A percentile compares a stretch with the other conserved stretches of the same genome.
These are phyloP conservation scores for Candida tetrigidarum DNA, from an alignment of 1,139 yeast genomes.

Conservation along the genomic window DNA sequence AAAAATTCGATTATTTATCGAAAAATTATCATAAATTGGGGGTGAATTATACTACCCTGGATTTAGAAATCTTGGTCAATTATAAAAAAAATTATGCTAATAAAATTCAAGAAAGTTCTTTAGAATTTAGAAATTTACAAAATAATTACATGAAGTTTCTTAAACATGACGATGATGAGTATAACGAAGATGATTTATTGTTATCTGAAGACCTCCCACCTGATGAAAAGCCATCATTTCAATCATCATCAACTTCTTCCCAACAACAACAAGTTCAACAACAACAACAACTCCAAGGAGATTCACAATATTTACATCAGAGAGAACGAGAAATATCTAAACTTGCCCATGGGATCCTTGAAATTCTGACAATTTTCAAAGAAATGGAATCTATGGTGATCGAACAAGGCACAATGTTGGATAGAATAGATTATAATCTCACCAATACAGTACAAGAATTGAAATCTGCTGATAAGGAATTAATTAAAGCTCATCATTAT, in stretches of 20 bases:
- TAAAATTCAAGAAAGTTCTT: constrained; percentile 77
- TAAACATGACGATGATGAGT: constrained; percentile 69
- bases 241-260: too few relatives aligned
- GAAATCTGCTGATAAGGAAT: constrained; percentile 76
- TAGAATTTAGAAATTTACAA: constrained; percentile 83
- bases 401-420: constrained; percentile 94
- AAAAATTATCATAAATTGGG: constrained; percentile 38
- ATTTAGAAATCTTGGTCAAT: constrained; percentile 71
- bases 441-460: constrained; percentile 78
- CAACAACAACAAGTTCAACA: constrained; percentile 33
- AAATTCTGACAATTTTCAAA: constrained; percentile 88
- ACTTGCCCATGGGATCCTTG: constrained; percentile 92
- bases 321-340: constrained; percentile 89
- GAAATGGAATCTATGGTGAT: constrained; percentile 92
- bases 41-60: constrained; percentile 47
- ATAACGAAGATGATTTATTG: constrained; percentile 7
- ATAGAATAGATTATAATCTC: constrained; percentile 89
- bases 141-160: constrained; percentile 82
- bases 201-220: constrained; percentile 12
- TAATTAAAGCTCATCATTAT: constrained; percentile 74
- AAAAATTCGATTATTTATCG: constrained; percentile 61
- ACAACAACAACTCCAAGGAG: constrained; percentile 45
- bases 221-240: neutral
- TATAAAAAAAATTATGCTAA: constrained; percentile 85
- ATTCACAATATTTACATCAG: constrained; percentile 58